Evolutionary conservation across 768 basidiomycete genomes (phyloP).

Genomic region (Russula sp.): DNA sequence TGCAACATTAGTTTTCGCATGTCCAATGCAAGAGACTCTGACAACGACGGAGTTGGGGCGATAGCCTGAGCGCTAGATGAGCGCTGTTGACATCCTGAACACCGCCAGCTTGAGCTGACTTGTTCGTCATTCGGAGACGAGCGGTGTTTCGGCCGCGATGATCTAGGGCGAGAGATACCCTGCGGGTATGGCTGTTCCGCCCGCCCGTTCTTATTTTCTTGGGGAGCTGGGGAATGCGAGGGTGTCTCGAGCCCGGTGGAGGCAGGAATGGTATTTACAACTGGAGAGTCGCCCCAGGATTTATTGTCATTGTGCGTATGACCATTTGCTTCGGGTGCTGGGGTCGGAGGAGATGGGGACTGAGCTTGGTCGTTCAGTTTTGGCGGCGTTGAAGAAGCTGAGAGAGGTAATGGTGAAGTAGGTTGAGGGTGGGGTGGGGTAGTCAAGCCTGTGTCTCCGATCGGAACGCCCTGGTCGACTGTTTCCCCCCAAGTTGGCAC

Average conservation of each 20-base stretch:
- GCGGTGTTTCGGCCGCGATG: neutral
- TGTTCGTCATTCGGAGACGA: constrained; percentile 4
- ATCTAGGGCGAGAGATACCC: neutral
- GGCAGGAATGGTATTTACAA: neutral
- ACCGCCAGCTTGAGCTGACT: neutral
- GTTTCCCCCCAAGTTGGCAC: constrained; percentile 27
- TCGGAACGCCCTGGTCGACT: constrained; percentile 7
- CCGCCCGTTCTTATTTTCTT: constrained; percentile 5
- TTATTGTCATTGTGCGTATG: neutral
- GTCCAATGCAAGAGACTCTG: constrained; percentile 47
- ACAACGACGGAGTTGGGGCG: constrained; percentile 28
- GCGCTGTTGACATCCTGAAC: constrained; percentile 5
- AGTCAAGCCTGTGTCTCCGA: neutral
- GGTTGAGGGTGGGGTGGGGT: neutral
- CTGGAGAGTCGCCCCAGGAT: neutral
- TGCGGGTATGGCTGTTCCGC: neutral
- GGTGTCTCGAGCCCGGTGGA: neutral
- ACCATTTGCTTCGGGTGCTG: neutral
- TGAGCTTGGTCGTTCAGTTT: neutral
- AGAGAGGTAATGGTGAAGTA: neutral
- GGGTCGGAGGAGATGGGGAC: neutral
- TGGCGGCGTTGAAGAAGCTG: neutral
- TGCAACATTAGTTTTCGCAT: constrained; percentile 59
- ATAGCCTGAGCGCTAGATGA: constrained; percentile 19
- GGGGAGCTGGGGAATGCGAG: neutral